Evolutionary conservation across 2,329 filamentous ascomycete genomes (phyloP), one percentile per base, ranked within the genome.

Genomic region (Arachnomyces sp.): DNA sequence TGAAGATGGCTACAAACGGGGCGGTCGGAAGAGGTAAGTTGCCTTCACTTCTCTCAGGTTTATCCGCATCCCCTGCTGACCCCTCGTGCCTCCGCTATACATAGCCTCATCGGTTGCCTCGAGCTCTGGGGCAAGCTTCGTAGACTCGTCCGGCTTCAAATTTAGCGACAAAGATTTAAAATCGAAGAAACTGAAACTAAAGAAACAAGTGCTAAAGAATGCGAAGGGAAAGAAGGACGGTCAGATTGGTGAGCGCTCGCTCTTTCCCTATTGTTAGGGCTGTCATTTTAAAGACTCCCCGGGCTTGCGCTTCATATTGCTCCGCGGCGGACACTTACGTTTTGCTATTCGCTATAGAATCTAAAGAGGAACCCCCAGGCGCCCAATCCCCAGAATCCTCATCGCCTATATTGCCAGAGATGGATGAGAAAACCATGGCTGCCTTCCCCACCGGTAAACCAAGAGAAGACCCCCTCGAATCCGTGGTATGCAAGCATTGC

Each of bases 401-500:
- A 11, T 68, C 66, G 1, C 66, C 66, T 2, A 61, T 65, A 15
- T 55, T 68, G n/a, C 66, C 66, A 4, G 59, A 78, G 39, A 74
- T 94, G 38, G 85, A 93, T 53, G 81, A 88, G 44, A 77, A 72
- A 45, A 79, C 84, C 11, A 77, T 84, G 51, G 79, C 86, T 44
- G 84, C 84, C 3, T 95, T 95, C 61, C 73, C 79, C 3, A 89
- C 82, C 34, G 86, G 87, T 46, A 79, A 82, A 43, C 87, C 88
- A 0, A 74, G 94, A 50, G 81, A 88, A 52, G 89, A 94, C 55
- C 73, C 72, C 42, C 76, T 84, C 8, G 86, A 94, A 47, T 74
- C 86, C 7, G 80, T 92, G 37, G 74, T 83, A 50, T 98, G 90
- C 73, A 95, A 92, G 60, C 87, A 93, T 60, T 98, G 90, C 68